Conservation (phyloP, 2,329 filamentous ascomycete genomes). For the Camptophora hylomeconis region DNA sequence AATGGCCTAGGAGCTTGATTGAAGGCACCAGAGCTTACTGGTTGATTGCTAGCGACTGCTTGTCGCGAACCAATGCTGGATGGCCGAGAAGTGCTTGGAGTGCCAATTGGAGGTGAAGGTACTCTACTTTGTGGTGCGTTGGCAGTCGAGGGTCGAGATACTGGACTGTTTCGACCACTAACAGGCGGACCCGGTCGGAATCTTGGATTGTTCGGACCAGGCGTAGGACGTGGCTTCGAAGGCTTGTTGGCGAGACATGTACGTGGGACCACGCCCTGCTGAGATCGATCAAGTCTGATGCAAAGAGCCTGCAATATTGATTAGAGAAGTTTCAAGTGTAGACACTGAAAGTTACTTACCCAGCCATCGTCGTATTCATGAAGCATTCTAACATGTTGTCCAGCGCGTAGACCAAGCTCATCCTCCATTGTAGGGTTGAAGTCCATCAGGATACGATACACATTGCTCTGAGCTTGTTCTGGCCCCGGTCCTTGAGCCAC, state of each 20-base stretch:
- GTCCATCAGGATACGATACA: conserved; percentile 87
- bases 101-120: conserved; percentile 12
- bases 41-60: conserved; percentile 1
- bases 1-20: conserved; percentile 27
- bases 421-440: conserved; percentile 89
- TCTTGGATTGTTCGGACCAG: conserved; percentile 20
- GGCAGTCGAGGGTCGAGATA: conserved; percentile 2
- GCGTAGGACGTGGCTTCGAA: conserved; percentile 63
- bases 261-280: conserved; percentile 85
- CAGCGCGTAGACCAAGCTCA: conserved; percentile 68
- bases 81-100: background rate
- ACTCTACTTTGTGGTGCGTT: conserved; percentile 13
- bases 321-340: conserved; percentile 24
- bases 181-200: conserved; percentile 18
- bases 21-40: conserved; percentile 15
- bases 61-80: conserved; percentile 2
- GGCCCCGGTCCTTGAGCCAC: conserved; percentile 44
- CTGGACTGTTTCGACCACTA: conserved; percentile 16
- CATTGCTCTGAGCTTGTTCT: conserved; percentile 44
- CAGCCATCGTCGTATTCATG: conserved; percentile 98
- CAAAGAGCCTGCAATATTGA: conserved; percentile 58
- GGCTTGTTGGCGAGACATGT: conserved; percentile 87
- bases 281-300: conserved; percentile 74
- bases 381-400: conserved; percentile 74
- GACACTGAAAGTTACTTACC: conserved; percentile 45